Percentiles rank a stretch among this genome's conserved stretches.
Evolutionary conservation across 768 basidiomycete species (phyloP).

Genomic region (Pulveroboletus sp.): DNA sequence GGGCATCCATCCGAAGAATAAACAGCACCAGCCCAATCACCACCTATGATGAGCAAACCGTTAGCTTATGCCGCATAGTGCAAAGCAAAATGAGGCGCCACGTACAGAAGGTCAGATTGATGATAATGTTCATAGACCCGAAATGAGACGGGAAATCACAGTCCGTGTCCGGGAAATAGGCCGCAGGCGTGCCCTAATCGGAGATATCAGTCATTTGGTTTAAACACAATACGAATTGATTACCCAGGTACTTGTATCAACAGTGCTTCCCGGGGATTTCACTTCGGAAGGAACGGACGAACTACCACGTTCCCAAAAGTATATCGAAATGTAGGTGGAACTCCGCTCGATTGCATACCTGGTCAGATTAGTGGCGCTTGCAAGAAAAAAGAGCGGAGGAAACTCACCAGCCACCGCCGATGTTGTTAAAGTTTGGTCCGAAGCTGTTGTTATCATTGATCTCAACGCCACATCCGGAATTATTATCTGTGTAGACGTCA

Average conservation of each 20-base stretch:
- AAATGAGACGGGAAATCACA: slow-evolving; percentile 17
- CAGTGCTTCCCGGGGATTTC: slow-evolving; percentile 13
- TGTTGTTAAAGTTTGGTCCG: slow-evolving; percentile 34
- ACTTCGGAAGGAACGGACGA: slow-evolving; percentile 36
- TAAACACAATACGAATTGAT: not conserved
- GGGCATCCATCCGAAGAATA: slow-evolving; percentile 24
- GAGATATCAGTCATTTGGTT: not conserved
- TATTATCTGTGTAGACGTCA: slow-evolving; percentile 18
- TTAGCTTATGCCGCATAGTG: not conserved
- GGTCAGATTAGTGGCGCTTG: too few relatives aligned
- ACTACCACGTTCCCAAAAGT: slow-evolving; percentile 41
- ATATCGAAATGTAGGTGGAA: slow-evolving; percentile 32
- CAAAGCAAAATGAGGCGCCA: not conserved
- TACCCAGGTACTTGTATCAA: slow-evolving; percentile 28
- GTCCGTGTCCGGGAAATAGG: slow-evolving; percentile 11
- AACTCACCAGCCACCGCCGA: slow-evolving; percentile 37
- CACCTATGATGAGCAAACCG: slow-evolving; percentile 13
- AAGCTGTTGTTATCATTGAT: slow-evolving; percentile 28
- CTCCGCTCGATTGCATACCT: slow-evolving; percentile 37
- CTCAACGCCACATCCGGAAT: slow-evolving; percentile 33
- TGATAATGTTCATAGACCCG: slow-evolving; percentile 19
- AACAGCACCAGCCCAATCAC: slow-evolving; percentile 28
- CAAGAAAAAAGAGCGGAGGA: not conserved
- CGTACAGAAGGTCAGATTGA: slow-evolving; percentile 22
- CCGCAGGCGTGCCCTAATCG: slow-evolving; percentile 13